phyloP scores from a whole-genome alignment of 2,329 filamentous ascomycete genomes.

The Diaporthe humulicola region DNA sequence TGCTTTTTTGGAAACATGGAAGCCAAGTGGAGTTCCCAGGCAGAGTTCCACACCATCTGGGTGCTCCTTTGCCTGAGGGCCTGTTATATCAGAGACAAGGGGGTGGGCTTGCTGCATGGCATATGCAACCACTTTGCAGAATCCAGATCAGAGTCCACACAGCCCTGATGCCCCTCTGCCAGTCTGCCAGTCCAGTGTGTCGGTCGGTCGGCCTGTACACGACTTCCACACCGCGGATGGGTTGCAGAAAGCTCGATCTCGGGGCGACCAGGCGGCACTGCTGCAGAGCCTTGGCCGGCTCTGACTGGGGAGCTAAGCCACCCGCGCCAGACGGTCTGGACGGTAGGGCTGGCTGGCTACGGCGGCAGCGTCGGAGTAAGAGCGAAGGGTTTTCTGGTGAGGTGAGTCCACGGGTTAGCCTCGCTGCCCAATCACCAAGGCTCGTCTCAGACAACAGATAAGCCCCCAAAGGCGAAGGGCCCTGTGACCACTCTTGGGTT shows the following conservation, averaged over 20 bases:
- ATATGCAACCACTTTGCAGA: slow-evolving; percentile 35
- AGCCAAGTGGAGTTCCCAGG: slow-evolving; percentile 5
- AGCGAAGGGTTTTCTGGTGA: neutral
- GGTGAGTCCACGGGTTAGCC: neutral
- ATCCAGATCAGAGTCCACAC: slow-evolving; percentile 30
- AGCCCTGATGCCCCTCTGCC: neutral
- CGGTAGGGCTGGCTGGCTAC: slow-evolving; percentile 13
- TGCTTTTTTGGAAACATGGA: slow-evolving; percentile 32
- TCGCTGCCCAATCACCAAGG: slow-evolving; percentile 26
- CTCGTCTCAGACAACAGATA: slow-evolving; percentile 23
- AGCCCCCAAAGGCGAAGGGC: slow-evolving; percentile 1
- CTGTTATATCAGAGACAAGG: slow-evolving; percentile 20
- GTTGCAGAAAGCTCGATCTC: slow-evolving; percentile 1
- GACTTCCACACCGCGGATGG: neutral
- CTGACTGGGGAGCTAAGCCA: slow-evolving; percentile 2
- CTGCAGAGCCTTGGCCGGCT: slow-evolving; percentile 4
- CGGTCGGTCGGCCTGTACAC: neutral
- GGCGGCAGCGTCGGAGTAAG: slow-evolving; percentile 22
- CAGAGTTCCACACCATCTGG: slow-evolving; percentile 19
- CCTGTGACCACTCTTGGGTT: slow-evolving; percentile 11
- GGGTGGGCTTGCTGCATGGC: slow-evolving; percentile 14
- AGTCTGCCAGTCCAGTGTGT: neutral
- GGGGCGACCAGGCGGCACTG: neutral
- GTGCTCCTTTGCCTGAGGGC: slow-evolving; percentile 5
- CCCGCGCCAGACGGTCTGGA: neutral